phyloP scores from a whole-genome alignment of 495 filamentous ascomycete species.

The Trichocladium uniseriatum region DNA sequence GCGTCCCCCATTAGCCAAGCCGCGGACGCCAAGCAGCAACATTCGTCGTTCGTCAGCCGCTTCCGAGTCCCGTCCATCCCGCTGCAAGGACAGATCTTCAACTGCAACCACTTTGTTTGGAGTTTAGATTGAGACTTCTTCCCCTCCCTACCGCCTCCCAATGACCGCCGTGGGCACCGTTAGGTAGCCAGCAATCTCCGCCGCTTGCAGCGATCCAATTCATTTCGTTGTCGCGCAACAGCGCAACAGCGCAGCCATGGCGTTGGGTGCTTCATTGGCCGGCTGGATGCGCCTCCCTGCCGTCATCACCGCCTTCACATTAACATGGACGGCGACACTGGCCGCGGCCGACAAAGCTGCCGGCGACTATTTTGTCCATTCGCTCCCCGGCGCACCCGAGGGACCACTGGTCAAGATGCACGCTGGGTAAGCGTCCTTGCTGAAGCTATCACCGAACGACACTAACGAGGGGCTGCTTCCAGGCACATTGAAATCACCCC shows the following conservation, averaged over 20 bases:
- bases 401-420: conserved; percentile 89
- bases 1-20: conserved; percentile 5
- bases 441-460: neutral
- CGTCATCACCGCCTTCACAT: conserved; percentile 26
- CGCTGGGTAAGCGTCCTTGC: conserved; percentile 63
- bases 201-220: neutral
- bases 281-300: conserved; percentile 30
- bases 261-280: conserved; percentile 14
- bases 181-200: conserved; percentile 13
- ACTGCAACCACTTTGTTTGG: no score
- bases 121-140: no score
- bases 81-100: conserved; percentile 1
- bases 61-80: neutral
- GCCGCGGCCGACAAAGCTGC: conserved; percentile 41
- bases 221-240: neutral
- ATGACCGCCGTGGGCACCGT: conserved; percentile 9
- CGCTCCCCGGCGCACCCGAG: conserved; percentile 74
- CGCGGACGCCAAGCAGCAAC: neutral
- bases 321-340: conserved; percentile 26
- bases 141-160: no score
- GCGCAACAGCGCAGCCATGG: conserved; percentile 19
- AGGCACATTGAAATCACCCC: conserved; percentile 87
- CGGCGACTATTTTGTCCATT: conserved; percentile 81
- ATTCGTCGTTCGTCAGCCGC: neutral
- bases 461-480: conserved; percentile 11